Percentiles rank a stretch among this genome's conserved stretches.
Evolutionary conservation across 192 early-diverging fungal species (phyloP).

Genomic region (Coemansia sp.): DNA sequence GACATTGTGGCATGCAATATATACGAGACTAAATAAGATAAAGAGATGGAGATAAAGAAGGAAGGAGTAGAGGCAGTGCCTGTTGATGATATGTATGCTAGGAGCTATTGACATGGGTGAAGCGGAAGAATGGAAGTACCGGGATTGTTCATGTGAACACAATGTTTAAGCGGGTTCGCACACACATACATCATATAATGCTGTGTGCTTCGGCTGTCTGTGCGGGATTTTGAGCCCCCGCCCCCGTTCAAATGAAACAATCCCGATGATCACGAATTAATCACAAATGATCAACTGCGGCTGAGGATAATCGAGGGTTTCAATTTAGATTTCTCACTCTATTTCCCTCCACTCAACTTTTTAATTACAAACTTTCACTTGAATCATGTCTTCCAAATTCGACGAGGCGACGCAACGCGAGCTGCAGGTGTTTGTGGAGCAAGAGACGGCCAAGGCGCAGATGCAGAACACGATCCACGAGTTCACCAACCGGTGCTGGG

Average conservation of each 20-base stretch:
- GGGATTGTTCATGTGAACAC: too few species aligned
- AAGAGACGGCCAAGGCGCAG: slow-evolving; percentile 58
- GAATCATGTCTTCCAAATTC: slow-evolving; percentile 24
- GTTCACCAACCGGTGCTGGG: slow-evolving; percentile 68
- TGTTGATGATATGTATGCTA: too few species aligned
- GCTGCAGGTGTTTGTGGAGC: slow-evolving; percentile 58
- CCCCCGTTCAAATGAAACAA: too few species aligned
- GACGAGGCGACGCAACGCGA: slow-evolving; percentile 59
- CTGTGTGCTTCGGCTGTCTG: too few species aligned
- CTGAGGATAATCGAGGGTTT: too few species aligned
- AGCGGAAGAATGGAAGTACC: too few species aligned
- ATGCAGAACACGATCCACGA: slow-evolving; percentile 59
- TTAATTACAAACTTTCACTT: not conserved
- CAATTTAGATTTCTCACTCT: not conserved
- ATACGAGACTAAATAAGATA: not conserved
- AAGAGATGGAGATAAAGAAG: not conserved
- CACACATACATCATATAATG: too few species aligned
- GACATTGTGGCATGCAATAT: slow-evolving; percentile 1
- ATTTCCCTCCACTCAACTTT: not conserved
- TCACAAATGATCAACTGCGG: too few species aligned
- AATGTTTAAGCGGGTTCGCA: too few species aligned
- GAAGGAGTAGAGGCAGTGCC: not conserved
- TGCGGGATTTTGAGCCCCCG: too few species aligned
- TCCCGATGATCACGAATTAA: too few species aligned
- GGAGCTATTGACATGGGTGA: too few species aligned